Percentiles rank a stretch among this genome's conserved stretches.
phyloP scores from a whole-genome alignment of 140 eudicot genomes.

The Senecio squalidus region DNA sequence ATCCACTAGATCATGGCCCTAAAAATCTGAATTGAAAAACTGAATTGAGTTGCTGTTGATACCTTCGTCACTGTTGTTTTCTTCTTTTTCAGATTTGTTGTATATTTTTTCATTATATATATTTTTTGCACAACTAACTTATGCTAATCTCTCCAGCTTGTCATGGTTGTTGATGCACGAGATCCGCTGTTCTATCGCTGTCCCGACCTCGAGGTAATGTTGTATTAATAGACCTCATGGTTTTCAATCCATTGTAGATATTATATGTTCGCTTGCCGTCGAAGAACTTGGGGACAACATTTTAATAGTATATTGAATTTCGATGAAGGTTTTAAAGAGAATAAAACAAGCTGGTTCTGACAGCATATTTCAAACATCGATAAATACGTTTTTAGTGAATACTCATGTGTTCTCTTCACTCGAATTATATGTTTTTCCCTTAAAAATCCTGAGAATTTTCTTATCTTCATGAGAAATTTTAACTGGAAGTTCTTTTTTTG shows the following conservation, averaged over 20 bases:
- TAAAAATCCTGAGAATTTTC: too few relatives aligned
- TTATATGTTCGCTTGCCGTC: background rate
- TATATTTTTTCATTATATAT: background rate
- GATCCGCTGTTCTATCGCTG: slow-evolving; percentile 95
- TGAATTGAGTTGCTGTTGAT: background rate
- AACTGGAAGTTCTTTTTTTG: background rate
- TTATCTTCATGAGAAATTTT: background rate
- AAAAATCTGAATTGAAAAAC: too few relatives aligned
- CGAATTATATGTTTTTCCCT: background rate
- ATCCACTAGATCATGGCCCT: too few relatives aligned
- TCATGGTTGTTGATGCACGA: slow-evolving; percentile 98
- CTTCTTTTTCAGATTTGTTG: slow-evolving; percentile 1
- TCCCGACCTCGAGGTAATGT: slow-evolving; percentile 93
- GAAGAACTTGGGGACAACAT: background rate
- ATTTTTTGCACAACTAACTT: slow-evolving; percentile 1
- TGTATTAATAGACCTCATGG: background rate
- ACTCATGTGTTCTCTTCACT: background rate
- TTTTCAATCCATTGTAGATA: background rate
- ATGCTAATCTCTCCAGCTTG: slow-evolving; percentile 50
- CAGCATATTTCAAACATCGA: background rate
- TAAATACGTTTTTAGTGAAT: background rate
- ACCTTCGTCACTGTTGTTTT: background rate
- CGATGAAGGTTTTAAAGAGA: background rate
- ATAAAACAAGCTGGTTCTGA: background rate
- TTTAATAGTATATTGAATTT: background rate